A percentile compares a stretch with the other conserved stretches of the same genome.
Evolutionary conservation across 192 early-diverging fungal species (phyloP).

Genomic region (Coemansia sp.): DNA sequence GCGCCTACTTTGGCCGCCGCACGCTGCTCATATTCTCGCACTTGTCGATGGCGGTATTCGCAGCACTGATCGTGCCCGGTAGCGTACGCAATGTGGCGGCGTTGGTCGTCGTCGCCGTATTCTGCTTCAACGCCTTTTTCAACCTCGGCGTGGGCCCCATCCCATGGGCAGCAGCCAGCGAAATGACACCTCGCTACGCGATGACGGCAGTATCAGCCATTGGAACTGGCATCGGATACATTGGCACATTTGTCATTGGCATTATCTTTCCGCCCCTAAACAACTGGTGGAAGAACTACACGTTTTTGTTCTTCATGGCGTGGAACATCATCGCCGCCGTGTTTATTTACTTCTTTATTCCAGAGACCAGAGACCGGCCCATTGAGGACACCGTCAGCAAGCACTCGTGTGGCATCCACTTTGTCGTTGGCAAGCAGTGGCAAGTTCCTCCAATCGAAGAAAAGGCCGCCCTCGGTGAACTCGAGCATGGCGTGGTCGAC

Average conservation of each 20-base stretch:
- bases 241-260: constrained; percentile 61
- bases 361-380: constrained; percentile 79
- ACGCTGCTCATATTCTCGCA: constrained; percentile 69
- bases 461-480: constrained; percentile 8
- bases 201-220: constrained; percentile 70
- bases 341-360: constrained; percentile 71
- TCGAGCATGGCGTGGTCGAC: neutral
- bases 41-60: constrained; percentile 63
- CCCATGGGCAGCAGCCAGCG: constrained; percentile 82
- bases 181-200: constrained; percentile 77
- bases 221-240: constrained; percentile 78
- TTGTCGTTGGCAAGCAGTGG: constrained; percentile 49
- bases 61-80: constrained; percentile 65
- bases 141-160: constrained; percentile 81
- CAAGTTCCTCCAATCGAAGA: constrained; percentile 22
- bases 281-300: constrained; percentile 55
- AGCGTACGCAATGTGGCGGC: constrained; percentile 52
- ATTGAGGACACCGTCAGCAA: constrained; percentile 63
- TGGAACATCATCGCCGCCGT: constrained; percentile 64
- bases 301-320: constrained; percentile 70
- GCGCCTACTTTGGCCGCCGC: constrained; percentile 73
- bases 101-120: constrained; percentile 64
- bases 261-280: constrained; percentile 63
- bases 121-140: constrained; percentile 77
- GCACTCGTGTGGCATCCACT: constrained; percentile 52